Evolutionary conservation across 768 basidiomycete species (phyloP), one percentile per base, ranked within the genome.

Genomic region (Russula earlei): DNA sequence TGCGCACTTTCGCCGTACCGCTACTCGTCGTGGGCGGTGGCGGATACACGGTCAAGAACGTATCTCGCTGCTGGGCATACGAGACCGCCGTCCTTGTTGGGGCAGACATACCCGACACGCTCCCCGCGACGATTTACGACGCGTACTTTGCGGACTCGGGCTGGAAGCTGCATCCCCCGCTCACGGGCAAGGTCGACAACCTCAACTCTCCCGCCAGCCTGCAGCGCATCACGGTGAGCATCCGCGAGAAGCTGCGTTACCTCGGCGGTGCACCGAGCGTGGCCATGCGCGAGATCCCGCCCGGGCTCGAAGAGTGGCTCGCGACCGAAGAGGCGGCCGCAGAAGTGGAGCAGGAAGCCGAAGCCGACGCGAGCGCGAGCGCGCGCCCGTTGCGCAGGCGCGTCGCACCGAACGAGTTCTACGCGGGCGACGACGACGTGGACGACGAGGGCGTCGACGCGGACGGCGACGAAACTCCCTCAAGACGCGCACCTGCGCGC

Each of bases 21-120:
- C 73, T 98, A 14, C 76, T 99, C 17, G 87, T 98, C 31, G 69
- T 99, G 6, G 95, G 95, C 40, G 95, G 95, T 2, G 95, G 95
- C 4, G 95, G 95, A 0, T 99, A 99, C 71, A 93, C 92, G 5
- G 89, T 97, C 68, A 89, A 92, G 66, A 95, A 95, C 67, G 96
- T 99, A 62, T 87, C 89, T 44, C 82, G 95, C n/a, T 99, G 95
- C 67, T 99, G 95, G 95, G 85, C 95, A 33, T 95, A 99, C 74
- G 95, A 99, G 69, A 99, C 96, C 0, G 84, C 91, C 12, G 87
- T 98, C 0, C 82, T 95, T 8, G 85, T 96, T 44, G 91, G 89
- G 15, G 80, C 84, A 0, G 71, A 78, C 36, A 80, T 99, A 27
- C 86, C 92, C 0, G 86, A 95, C 70, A 84, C 87, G 56, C 82